Evolutionary conservation across 371 early-diverging fungal genomes (phyloP).

Genomic region (Mortierella sp.): DNA sequence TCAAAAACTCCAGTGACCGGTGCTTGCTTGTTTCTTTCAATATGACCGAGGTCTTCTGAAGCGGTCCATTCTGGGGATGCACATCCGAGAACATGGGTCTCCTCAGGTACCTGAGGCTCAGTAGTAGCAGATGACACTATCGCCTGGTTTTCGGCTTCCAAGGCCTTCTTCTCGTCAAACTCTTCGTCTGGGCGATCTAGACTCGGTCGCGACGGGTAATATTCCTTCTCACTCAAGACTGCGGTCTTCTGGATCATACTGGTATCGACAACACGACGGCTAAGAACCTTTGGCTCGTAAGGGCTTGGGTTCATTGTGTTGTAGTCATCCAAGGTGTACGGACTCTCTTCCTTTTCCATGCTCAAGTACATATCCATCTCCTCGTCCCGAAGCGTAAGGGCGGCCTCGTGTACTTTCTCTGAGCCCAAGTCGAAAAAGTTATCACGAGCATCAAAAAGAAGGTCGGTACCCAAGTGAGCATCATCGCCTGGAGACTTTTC

Average conservation of each 20-base stretch:
- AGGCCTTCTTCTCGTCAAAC: slow-evolving; percentile 8
- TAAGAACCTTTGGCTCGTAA: slow-evolving; percentile 39
- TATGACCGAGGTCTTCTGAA: not conserved
- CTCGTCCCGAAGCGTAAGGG: slow-evolving; percentile 21
- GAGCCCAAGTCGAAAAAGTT: slow-evolving; percentile 22
- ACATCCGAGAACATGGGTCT: slow-evolving; percentile 21
- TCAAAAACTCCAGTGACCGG: not conserved
- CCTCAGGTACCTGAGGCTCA: slow-evolving; percentile 5
- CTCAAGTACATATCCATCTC: slow-evolving; percentile 51
- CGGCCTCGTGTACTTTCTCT: slow-evolving; percentile 16
- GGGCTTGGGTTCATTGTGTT: slow-evolving; percentile 30
- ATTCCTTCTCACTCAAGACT: slow-evolving; percentile 16
- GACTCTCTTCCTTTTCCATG: slow-evolving; percentile 54
- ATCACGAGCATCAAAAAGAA: slow-evolving; percentile 35
- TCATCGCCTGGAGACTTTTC: slow-evolving; percentile 21
- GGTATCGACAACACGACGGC: slow-evolving; percentile 1
- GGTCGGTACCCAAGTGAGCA: slow-evolving; percentile 26
- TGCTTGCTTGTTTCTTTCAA: not conserved
- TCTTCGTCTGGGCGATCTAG: not conserved
- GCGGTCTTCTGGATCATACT: slow-evolving; percentile 34
- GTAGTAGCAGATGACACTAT: not conserved
- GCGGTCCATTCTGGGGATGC: slow-evolving; percentile 16
- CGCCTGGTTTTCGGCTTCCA: slow-evolving; percentile 15
- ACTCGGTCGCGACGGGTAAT: not conserved
- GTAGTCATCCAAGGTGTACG: slow-evolving; percentile 21